phyloP scores from a whole-genome alignment of 2,329 filamentous ascomycete species.

The Sclerotinia subarctica region DNA sequence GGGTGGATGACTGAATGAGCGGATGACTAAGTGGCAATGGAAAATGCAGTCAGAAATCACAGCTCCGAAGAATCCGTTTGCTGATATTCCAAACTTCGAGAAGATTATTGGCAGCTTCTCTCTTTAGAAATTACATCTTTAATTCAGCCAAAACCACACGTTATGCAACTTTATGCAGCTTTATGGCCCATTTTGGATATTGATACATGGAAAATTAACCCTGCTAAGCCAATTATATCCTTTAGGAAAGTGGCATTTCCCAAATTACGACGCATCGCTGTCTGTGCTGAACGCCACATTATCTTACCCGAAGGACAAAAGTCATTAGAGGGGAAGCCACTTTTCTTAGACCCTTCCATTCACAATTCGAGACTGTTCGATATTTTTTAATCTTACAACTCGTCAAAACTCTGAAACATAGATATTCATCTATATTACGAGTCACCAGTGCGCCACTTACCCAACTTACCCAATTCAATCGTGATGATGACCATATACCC shows the following conservation, averaged over 20 bases:
- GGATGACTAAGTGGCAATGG: too few relatives aligned
- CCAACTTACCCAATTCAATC: not conserved
- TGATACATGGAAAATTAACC: not conserved
- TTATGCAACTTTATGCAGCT: conserved; percentile 14
- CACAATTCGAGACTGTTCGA: conserved; percentile 1
- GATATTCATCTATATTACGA: conserved; percentile 4
- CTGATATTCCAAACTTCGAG: not conserved
- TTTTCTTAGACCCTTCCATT: not conserved
- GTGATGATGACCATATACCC: not conserved
- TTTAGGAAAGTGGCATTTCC: not conserved
- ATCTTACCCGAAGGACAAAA: not conserved
- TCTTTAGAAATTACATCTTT: not conserved
- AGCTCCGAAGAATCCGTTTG: not conserved
- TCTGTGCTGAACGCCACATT: conserved; percentile 17
- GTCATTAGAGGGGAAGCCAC: not conserved
- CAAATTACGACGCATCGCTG: conserved; percentile 11
- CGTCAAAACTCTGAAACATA: conserved; percentile 7
- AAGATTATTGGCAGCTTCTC: not conserved
- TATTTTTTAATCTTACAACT: not conserved
- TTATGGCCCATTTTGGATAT: not conserved
- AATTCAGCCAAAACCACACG: not conserved
- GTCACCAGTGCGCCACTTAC: not conserved
- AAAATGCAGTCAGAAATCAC: not conserved
- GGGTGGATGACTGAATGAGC: too few relatives aligned
- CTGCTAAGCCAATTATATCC: not conserved